Percentiles rank a stretch among this genome's conserved stretches.
These are phyloP conservation scores for Rosa lucieae DNA, from an alignment of 306 rosid species.

Conservation along the genomic window DNA sequence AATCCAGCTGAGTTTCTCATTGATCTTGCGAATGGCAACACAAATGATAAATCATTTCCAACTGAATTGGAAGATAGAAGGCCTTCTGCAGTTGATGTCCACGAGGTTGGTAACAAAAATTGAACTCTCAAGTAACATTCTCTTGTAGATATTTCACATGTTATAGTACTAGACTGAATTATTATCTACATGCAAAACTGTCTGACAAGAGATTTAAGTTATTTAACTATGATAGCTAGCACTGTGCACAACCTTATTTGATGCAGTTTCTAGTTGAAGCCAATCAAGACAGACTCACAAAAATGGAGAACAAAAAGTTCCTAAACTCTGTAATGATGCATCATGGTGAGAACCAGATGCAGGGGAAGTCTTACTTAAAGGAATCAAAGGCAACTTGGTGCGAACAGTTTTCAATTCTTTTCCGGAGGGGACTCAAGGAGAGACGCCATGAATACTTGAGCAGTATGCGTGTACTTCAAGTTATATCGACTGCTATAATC, in stretches of 20 bases:
- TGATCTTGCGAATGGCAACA: slow-evolving; percentile 93
- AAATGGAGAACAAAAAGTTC: slow-evolving; percentile 62
- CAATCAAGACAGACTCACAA: slow-evolving; percentile 60
- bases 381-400: slow-evolving; percentile 87
- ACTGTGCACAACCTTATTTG: not conserved
- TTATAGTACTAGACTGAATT: not conserved
- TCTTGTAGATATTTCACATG: not conserved
- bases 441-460: slow-evolving; percentile 83
- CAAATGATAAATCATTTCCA: slow-evolving; percentile 81
- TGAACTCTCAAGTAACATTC: not conserved
- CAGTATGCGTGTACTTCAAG: slow-evolving; percentile 84
- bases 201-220: not conserved
- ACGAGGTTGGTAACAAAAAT: slow-evolving; percentile 1
- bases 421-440: slow-evolving; percentile 81
- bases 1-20: slow-evolving; percentile 94
- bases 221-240: not conserved
- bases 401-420: slow-evolving; percentile 70
- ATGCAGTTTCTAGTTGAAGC: slow-evolving; percentile 79
- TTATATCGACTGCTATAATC: slow-evolving; percentile 81
- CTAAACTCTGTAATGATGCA: slow-evolving; percentile 35
- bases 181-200: not conserved
- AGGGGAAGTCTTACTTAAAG: slow-evolving; percentile 38
- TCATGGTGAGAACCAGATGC: slow-evolving; percentile 50
- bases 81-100: slow-evolving; percentile 41
- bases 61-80: slow-evolving; percentile 75